Base-by-base conservation (phyloP, 148 eudicot species). In the Amaranthus palmeri region DNA sequence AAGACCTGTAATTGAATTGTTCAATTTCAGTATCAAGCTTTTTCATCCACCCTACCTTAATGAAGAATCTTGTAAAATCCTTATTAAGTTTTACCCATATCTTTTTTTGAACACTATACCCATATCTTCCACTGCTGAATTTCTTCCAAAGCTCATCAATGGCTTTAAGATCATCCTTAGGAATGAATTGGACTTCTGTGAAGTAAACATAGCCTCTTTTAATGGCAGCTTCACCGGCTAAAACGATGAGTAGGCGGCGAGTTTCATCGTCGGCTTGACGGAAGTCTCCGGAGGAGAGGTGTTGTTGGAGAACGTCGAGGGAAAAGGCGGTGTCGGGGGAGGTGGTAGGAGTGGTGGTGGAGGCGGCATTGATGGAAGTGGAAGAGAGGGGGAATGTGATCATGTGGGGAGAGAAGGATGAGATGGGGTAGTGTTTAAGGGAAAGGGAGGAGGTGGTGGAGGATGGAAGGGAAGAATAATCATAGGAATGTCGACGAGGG, bases 21-120 rank as follows among this genome's bases (percentile, higher is more conserved):
- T 80, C 88, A 25, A 95, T 60, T 55, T 95, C 92, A 6, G 90
- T 83, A 18, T 91, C 98, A 3, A 95, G 93, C 77, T 78, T 86
- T 80, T 95, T 95, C 98, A 95, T 95, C 98, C 98, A 95, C 51
- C 96, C 92, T 10, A 91, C 86, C 47, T 82, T 86, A 8, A 88
- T 72, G 76, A 95, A 95, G 18, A 95, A 88, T 8, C 50, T 83
- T 0, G 93, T 88, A 69, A 91, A 95, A 47, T 95, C 96, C 8
- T 53, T 78, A 59, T 83, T 71, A 7, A 36, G 71, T 61, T 85
- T 95, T 8, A 74, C 57, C 90, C 91, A 95, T 10, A 91, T 80
- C 75, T 68, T 84, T 69, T 73, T 85, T 63, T 95, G 98, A 1
- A 95, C 90, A 43, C 96, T 89, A 82, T 95, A 95, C 12, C 98